Percentiles rank a stretch among this genome's conserved stretches.
These are phyloP conservation scores for Pleurotus ostreatus DNA, from an alignment of 768 basidiomycete species.

Conservation along the genomic window DNA sequence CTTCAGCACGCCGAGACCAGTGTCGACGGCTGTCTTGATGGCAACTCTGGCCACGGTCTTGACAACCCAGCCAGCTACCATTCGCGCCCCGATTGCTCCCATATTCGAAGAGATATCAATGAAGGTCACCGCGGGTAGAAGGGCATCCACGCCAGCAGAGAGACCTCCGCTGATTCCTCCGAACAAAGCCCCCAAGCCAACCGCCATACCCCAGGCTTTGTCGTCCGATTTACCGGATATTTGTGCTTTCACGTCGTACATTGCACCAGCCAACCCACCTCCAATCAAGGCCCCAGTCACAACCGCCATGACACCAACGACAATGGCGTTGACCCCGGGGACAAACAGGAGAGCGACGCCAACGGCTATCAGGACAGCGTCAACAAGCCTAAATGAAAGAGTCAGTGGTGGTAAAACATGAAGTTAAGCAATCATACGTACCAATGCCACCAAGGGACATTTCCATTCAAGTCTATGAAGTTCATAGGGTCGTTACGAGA, in stretches of 20 bases:
- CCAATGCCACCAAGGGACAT: constrained; percentile 11
- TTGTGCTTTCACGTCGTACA: constrained; percentile 1
- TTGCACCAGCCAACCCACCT: neutral
- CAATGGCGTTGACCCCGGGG: neutral
- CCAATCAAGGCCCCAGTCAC: neutral
- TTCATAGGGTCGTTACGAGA: constrained; percentile 8
- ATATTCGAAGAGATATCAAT: constrained; percentile 1
- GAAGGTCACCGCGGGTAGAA: constrained; percentile 6
- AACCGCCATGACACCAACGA: neutral
- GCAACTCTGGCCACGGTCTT: neutral
- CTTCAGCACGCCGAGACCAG: constrained; percentile 1
- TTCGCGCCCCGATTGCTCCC: constrained; percentile 2
- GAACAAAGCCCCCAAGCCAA: constrained; percentile 4
- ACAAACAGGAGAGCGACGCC: neutral
- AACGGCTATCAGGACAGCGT: neutral
- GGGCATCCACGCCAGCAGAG: neutral
- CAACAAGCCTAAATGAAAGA: neutral
- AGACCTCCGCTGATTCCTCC: constrained; percentile 5
- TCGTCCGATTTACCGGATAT: neutral
- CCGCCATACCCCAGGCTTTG: constrained; percentile 1
- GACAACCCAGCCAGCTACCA: constrained; percentile 2
- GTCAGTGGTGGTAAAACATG: neutral
- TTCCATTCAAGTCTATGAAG: constrained; percentile 7
- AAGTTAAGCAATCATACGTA: neutral
- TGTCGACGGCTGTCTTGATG: neutral